Evolutionary conservation across 2,329 filamentous ascomycete species (phyloP), one percentile per base, ranked within the genome.

Genomic region (Ophiocordyceps sinensis): DNA sequence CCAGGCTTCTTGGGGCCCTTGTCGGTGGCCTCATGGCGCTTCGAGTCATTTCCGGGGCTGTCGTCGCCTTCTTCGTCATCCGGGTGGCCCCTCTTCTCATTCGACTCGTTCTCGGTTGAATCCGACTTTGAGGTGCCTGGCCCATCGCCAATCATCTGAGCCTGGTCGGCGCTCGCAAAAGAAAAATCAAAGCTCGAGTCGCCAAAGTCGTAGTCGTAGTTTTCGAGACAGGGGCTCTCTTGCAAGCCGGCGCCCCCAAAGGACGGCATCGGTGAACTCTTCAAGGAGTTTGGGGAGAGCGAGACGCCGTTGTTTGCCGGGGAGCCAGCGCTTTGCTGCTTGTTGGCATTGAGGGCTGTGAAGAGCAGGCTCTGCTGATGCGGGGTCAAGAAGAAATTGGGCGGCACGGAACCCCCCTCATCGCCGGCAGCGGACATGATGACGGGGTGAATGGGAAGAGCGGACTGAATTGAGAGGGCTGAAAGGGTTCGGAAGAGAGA

Each of bases 1-100:
- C 91, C 91, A 5, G 91, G 89, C 66, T 96, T 98, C 76, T 96
- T 96, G 21, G 85, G 77, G 36, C 80, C 71, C 64, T 91, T 94
- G 36, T 88, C 85, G 42, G 86, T 79, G 44, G 81, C 77, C 62
- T 94, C 87, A 45, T 84, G 77, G 48, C 86, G 76, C 67, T 88
- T 91, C 44, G 69, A 62, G 14, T 65, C 64, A 36, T 64, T 65
- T 41, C 66, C 62, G 15, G 54, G 53, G 31, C 53, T 56, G 26
- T 63, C 59, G n/a, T 73, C 82, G 6, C 83, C 81, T 2, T 78
- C 78, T 12, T 83, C 76, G 28, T 79, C 76, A 38, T 82, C 79
- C 0, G 79, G 78, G 53, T 79, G 82, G 56, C 82, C 79, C 46
- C 83, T 71, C 66, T 89, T 89, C 44, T 82, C 79, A 8, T 70